phyloP scores from a whole-genome alignment of 768 basidiomycete species.

The Tulasnella sp. region DNA sequence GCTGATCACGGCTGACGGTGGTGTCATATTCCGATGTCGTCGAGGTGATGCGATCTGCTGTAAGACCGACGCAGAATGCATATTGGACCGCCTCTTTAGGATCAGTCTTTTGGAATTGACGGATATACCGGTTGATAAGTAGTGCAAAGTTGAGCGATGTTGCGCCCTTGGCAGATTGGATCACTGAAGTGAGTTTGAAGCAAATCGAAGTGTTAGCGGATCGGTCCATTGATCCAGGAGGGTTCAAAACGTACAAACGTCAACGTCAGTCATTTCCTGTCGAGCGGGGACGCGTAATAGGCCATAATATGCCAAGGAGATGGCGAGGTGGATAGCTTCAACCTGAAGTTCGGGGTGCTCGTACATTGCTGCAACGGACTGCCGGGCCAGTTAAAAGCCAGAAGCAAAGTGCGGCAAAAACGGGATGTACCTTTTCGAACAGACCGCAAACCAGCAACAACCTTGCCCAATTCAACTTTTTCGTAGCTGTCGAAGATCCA shows the following conservation, averaged over 20 bases:
- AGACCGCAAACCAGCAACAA: conserved; percentile 87
- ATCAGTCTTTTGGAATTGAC: conserved; percentile 87
- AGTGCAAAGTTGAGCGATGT: conserved; percentile 76
- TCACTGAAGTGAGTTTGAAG: conserved; percentile 42
- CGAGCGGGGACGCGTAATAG: conserved; percentile 74
- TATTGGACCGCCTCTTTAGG: conserved; percentile 93
- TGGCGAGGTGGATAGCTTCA: conserved; percentile 90
- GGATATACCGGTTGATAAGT: conserved; percentile 85
- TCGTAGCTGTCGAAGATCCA: conserved; percentile 47
- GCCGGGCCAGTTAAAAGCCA: background rate
- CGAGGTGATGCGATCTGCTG: conserved; percentile 44
- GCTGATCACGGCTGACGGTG: conserved; percentile 51
- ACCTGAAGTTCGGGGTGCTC: conserved; percentile 79
- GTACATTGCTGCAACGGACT: conserved; percentile 89
- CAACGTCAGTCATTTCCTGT: conserved; percentile 73
- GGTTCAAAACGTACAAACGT: conserved; percentile 54
- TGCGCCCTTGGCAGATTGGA: conserved; percentile 55
- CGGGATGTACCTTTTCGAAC: conserved; percentile 70
- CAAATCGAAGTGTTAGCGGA: background rate
- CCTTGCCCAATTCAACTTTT: conserved; percentile 67
- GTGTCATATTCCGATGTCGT: background rate
- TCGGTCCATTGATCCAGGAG: background rate
- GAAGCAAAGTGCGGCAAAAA: background rate
- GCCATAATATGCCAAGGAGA: conserved; percentile 89
- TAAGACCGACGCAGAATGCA: conserved; percentile 76